These are phyloP conservation scores for Phytomonas francai DNA, from an alignment of 208 protist species.

Conservation along the genomic window DNA sequence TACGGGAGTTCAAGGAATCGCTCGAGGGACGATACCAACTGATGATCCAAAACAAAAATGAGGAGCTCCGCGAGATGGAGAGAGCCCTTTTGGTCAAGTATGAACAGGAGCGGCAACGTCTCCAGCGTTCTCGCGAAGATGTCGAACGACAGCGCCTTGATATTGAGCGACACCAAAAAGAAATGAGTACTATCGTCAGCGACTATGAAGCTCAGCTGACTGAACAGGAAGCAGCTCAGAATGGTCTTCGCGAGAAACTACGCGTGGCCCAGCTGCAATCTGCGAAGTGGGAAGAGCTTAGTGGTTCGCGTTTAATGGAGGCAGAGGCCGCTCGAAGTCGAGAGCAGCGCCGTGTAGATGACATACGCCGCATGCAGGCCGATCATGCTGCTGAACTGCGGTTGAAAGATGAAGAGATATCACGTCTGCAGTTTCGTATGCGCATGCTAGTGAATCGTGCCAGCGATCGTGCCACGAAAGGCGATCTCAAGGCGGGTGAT, in stretches of 20 bases:
- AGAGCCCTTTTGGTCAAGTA: conserved; percentile 32
- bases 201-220: conserved; percentile 35
- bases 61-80: conserved; percentile 58
- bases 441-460: conserved; percentile 18
- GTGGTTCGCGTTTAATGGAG: conserved; percentile 59
- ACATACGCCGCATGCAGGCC: conserved; percentile 56
- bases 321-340: conserved; percentile 49
- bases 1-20: conserved; percentile 44
- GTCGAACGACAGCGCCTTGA: conserved; percentile 54
- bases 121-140: conserved; percentile 48
- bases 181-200: conserved; percentile 22
- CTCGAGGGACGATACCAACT: conserved; percentile 45
- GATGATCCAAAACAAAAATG: conserved; percentile 46
- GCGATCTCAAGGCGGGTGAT: conserved; percentile 1
- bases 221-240: conserved; percentile 12
- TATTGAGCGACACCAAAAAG: conserved; percentile 47
- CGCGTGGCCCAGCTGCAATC: conserved; percentile 37
- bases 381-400: conserved; percentile 71
- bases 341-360: conserved; percentile 59
- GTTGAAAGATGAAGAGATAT: conserved; percentile 73
- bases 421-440: conserved; percentile 59
- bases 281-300: conserved; percentile 73
- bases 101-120: conserved; percentile 60
- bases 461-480: conserved; percentile 6
- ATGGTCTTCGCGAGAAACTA: conserved; percentile 39